These are phyloP conservation scores for Spathaspora hagerdaliae DNA, from an alignment of 805 yeast genomes.

Conservation along the genomic window DNA sequence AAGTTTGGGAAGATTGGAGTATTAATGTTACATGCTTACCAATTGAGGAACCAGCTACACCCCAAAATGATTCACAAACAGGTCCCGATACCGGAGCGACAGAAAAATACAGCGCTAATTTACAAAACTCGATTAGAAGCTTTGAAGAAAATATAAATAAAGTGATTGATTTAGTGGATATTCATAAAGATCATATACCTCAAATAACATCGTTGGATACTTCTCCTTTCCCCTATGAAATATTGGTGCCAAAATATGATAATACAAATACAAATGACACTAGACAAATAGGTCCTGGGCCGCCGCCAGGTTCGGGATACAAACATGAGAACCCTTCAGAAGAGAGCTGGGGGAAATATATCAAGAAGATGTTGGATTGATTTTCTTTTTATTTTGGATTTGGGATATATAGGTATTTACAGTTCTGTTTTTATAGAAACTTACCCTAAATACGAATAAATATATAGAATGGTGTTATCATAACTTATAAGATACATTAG, in stretches of 20 bases:
- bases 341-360: conserved; percentile 39
- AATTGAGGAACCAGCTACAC: conserved; percentile 7
- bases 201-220: conserved; percentile 64
- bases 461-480: no score
- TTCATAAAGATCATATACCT: conserved; percentile 65
- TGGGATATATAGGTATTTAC: background rate
- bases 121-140: conserved; percentile 28
- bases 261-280: no score
- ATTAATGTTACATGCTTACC: conserved; percentile 47
- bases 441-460: background rate
- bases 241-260: conserved; percentile 17
- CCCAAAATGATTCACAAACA: background rate
- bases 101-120: background rate
- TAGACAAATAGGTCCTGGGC: background rate
- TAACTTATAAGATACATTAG: conserved; percentile 25
- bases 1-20: conserved; percentile 72
- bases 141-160: conserved; percentile 39
- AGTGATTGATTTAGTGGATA: conserved; percentile 52
- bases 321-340: conserved; percentile 15
- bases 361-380: conserved; percentile 40
- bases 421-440: background rate
- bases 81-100: background rate
- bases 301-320: conserved; percentile 4
- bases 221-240: conserved; percentile 56
- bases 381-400: no score